Base-by-base conservation (phyloP, 306 rosid species). In the Astragalus glycyphyllos region DNA sequence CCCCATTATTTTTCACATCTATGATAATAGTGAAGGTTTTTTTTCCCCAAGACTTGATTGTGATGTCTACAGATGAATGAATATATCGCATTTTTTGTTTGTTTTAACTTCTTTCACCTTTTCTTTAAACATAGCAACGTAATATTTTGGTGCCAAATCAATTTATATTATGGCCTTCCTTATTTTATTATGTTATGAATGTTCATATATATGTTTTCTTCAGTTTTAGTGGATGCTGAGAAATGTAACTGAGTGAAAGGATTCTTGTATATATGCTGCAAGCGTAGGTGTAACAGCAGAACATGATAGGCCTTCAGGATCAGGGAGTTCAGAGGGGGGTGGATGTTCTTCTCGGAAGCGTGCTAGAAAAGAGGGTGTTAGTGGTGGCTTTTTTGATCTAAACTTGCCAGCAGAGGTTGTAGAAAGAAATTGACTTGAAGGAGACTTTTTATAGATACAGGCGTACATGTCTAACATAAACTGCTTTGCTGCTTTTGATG, bases 401-500 rank as follows among this genome's bases (percentile, higher is more conserved):
- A 95, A 95, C 89, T 86, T 95, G 83, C 99, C 99, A 17, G 96
- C 96, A 23, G 97, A 86, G 79, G 68, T 82, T 68, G 77, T 88
- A 57, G 96, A 93, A 86, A 88, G 91, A 77, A 90, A 79, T 74
- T 90, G 83, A 89, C 83, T 81, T 75, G 82, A 71, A 83, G 78
- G 82, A 47, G 51, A 77, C 74, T 69, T 74, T 58, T 47, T 68
- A 81, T 61, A 80, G 65, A 73, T 82, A 81, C 80, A 67, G 74
- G 69, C 84, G 91, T 86, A 88, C 95, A 88, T 87, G 75, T 84
- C 95, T 86, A 83, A 84, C 95, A 54, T 54, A 73, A 73, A 80
- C 69, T 76, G 68, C 82, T 67, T 73, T 73, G 82, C 82, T 78
- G 80, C 71, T 59, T 81, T 79, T 54, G 74, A 76, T 49, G 81